phyloP scores from a whole-genome alignment of 1,284 basidiomycete species.

The Cystobasidium pallidum region DNA sequence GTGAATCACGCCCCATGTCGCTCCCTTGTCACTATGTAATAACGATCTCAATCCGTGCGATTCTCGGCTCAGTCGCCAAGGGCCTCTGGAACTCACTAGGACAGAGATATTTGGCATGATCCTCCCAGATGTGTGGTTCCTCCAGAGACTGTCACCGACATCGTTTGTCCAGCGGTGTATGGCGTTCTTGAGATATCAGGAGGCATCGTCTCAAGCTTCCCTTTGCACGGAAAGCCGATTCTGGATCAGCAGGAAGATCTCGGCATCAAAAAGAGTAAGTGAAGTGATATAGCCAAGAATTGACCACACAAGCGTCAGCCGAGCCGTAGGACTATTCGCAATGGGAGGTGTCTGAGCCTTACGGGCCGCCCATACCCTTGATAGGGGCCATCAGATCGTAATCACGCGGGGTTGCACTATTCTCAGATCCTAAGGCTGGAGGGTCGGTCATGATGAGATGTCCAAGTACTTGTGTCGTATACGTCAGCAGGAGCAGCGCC shows the following conservation, averaged over 20 bases:
- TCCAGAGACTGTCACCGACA: neutral
- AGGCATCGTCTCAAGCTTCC: neutral
- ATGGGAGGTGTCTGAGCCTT: too few species aligned
- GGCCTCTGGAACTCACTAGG: constrained; percentile 39
- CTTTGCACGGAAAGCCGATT: constrained; percentile 6
- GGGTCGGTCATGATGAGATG: neutral
- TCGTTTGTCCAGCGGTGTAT: constrained; percentile 13
- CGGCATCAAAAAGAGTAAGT: too few species aligned
- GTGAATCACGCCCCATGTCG: constrained; percentile 13
- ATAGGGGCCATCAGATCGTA: neutral
- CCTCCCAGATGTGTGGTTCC: constrained; percentile 18
- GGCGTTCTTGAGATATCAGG: neutral
- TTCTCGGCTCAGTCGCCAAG: too few species aligned
- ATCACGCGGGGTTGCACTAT: neutral
- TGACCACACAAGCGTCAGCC: neutral
- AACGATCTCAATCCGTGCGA: too few species aligned
- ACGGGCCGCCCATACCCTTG: neutral
- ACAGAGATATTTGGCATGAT: constrained; percentile 27
- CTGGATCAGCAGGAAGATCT: too few species aligned
- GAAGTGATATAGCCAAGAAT: too few species aligned
- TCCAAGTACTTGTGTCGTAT: neutral
- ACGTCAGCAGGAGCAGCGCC: neutral
- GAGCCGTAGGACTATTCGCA: too few species aligned
- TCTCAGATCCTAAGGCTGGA: constrained; percentile 1
- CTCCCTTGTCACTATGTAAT: constrained; percentile 31